Evolutionary conservation across 148 eudicot species (phyloP).

Genomic region (Polygonum aviculare): DNA sequence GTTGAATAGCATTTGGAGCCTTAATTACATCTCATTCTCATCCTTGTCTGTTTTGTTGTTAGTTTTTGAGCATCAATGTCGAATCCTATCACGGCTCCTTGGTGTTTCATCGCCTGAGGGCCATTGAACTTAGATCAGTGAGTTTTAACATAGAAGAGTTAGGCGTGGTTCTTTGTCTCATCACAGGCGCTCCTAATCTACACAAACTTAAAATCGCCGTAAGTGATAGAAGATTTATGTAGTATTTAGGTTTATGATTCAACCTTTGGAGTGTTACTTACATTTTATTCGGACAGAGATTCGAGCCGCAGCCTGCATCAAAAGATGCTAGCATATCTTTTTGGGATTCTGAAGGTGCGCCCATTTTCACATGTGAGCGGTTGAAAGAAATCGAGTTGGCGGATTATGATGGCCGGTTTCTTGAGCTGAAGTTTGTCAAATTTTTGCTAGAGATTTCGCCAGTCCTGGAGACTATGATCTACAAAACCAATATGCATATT

Average conservation of each 20-base stretch:
- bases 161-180: constrained; percentile 47
- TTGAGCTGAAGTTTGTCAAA: constrained; percentile 67
- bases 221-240: too few relatives aligned
- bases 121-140: constrained; percentile 60
- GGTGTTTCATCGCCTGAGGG: constrained; percentile 40
- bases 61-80: constrained; percentile 76
- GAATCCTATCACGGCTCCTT: constrained; percentile 31
- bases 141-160: constrained; percentile 73
- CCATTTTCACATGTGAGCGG: neutral
- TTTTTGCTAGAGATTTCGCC: constrained; percentile 25
- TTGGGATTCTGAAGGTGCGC: too few relatives aligned
- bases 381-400: constrained; percentile 55
- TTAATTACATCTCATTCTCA: neutral
- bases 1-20: too few relatives aligned
- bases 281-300: neutral
- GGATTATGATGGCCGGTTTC: constrained; percentile 56
- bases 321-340: too few relatives aligned
- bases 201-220: constrained; percentile 56
- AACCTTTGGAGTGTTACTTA: constrained; percentile 13
- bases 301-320: too few relatives aligned
- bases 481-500: neutral
- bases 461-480: constrained; percentile 34
- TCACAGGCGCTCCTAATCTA: constrained; percentile 47
- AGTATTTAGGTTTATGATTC: too few relatives aligned
- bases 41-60: neutral